Evolutionary conservation across 2,329 filamentous ascomycete genomes (phyloP).

Genomic region (Pestalotiopsis fici): DNA sequence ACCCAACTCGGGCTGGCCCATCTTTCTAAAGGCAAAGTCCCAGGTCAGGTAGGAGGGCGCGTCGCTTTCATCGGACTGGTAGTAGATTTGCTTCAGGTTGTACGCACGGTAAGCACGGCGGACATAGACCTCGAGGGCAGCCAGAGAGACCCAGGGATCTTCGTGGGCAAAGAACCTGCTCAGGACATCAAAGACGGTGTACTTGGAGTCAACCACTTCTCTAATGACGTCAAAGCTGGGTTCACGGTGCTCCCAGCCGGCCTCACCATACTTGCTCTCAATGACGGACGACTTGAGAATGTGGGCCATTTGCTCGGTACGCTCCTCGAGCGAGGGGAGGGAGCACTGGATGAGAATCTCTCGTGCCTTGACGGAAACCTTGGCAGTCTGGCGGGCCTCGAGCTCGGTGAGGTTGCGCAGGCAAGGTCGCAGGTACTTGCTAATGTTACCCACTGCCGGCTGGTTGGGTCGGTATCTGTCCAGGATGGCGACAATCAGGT

Average conservation of each 20-base stretch:
- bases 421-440: conserved; percentile 80
- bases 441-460: conserved; percentile 84
- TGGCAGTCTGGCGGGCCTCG: conserved; percentile 81
- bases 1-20: conserved; percentile 88
- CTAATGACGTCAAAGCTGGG: conserved; percentile 89
- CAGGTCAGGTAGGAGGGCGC: conserved; percentile 79
- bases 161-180: conserved; percentile 93
- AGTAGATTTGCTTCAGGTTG: conserved; percentile 84
- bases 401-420: conserved; percentile 89
- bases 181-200: conserved; percentile 95
- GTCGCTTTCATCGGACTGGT: conserved; percentile 74
- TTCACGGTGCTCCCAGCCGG: conserved; percentile 93
- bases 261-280: conserved; percentile 96
- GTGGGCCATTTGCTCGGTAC: conserved; percentile 96
- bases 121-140: conserved; percentile 93
- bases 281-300: conserved; percentile 94
- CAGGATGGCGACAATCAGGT: conserved; percentile 85
- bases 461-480: conserved; percentile 95
- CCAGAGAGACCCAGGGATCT: conserved; percentile 91
- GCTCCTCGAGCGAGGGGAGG: conserved; percentile 92
- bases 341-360: conserved; percentile 98
- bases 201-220: conserved; percentile 98
- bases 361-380: conserved; percentile 95
- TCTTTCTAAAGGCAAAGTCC: conserved; percentile 94
- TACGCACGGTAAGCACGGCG: conserved; percentile 97